These are phyloP conservation scores for Sarocladium oryzae DNA, from an alignment of 2,329 filamentous ascomycete genomes.

Conservation along the genomic window DNA sequence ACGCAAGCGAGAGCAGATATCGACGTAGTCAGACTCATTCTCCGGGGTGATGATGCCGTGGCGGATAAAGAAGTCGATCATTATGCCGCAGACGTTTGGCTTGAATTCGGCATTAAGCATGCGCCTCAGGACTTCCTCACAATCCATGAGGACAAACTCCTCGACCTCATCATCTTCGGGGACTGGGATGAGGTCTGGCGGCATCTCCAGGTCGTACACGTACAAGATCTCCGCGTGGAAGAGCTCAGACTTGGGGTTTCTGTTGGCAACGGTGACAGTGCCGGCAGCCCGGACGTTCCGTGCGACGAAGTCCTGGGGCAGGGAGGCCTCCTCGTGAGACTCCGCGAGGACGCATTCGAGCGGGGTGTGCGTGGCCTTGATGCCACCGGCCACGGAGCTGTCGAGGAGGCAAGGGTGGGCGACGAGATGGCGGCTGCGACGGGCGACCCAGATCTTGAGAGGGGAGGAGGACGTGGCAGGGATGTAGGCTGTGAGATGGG, in stretches of 20 bases:
- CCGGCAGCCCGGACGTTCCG: conserved; percentile 24
- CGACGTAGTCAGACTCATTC: conserved; percentile 64
- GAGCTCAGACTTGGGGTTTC: conserved; percentile 19
- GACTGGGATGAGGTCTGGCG: conserved; percentile 48
- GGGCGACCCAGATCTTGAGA: conserved; percentile 65
- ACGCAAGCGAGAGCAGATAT: conserved; percentile 49
- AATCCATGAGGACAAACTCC: conserved; percentile 61
- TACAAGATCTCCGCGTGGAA: conserved; percentile 45
- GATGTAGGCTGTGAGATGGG: conserved; percentile 59
- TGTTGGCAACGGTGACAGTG: conserved; percentile 28
- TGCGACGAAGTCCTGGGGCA: conserved; percentile 15
- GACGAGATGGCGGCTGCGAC: conserved; percentile 57
- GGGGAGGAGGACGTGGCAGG: conserved; percentile 26
- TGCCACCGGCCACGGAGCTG: conserved; percentile 73
- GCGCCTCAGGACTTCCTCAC: conserved; percentile 52
- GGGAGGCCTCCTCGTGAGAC: conserved; percentile 62
- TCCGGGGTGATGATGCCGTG: conserved; percentile 71
- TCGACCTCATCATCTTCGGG: conserved; percentile 76
- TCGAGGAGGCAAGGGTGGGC: conserved; percentile 72
- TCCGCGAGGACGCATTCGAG: conserved; percentile 66
- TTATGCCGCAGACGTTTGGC: conserved; percentile 70
- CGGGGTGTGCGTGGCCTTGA: conserved; percentile 59
- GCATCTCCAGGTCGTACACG: conserved; percentile 69
- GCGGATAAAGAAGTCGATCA: conserved; percentile 76
- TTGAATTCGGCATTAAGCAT: conserved; percentile 70